A percentile compares a stretch with the other conserved stretches of the same genome.
Evolutionary conservation across 768 basidiomycete species (phyloP).

Genomic region (Suillus discolor): DNA sequence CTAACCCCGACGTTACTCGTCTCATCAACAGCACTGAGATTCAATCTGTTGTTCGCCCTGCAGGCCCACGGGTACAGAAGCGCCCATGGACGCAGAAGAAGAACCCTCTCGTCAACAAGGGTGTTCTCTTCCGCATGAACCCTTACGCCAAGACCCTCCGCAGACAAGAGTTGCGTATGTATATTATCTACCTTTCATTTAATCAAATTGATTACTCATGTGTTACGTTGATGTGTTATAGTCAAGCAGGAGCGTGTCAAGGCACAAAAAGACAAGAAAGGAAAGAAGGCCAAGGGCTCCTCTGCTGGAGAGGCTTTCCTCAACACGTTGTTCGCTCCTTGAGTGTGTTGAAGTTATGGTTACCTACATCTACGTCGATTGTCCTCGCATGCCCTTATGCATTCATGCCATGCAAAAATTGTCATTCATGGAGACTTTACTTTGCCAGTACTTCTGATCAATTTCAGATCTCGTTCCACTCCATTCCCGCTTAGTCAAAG

Average conservation of each 20-base stretch:
- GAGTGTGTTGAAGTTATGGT: conserved; percentile 31
- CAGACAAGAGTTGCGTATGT: conserved; percentile 85
- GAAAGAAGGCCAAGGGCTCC: conserved; percentile 65
- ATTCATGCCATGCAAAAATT: conserved; percentile 9
- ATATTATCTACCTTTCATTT: not conserved
- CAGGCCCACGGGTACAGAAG: conserved; percentile 82
- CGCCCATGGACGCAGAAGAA: conserved; percentile 99
- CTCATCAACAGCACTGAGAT: conserved; percentile 99
- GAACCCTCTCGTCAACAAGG: conserved; percentile 96
- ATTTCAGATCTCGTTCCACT: not conserved
- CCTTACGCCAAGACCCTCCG: conserved; percentile 96
- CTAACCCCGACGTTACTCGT: conserved; percentile 95
- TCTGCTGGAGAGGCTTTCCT: conserved; percentile 85
- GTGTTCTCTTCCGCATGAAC: conserved; percentile 94
- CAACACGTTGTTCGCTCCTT: conserved; percentile 83
- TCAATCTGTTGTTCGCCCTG: conserved; percentile 93
- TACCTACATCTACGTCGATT: conserved; percentile 11
- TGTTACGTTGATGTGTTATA: conserved; percentile 30
- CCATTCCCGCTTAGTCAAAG: not conserved
- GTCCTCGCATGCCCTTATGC: conserved; percentile 16
- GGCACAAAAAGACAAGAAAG: conserved; percentile 55
- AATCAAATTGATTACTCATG: conserved; percentile 1
- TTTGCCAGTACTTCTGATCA: not conserved
- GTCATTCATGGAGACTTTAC: conserved; percentile 2
- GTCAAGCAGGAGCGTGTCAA: conserved; percentile 82